These are phyloP conservation scores for Fusarium floridanum DNA, from an alignment of 2,329 filamentous ascomycete genomes.

Conservation along the genomic window DNA sequence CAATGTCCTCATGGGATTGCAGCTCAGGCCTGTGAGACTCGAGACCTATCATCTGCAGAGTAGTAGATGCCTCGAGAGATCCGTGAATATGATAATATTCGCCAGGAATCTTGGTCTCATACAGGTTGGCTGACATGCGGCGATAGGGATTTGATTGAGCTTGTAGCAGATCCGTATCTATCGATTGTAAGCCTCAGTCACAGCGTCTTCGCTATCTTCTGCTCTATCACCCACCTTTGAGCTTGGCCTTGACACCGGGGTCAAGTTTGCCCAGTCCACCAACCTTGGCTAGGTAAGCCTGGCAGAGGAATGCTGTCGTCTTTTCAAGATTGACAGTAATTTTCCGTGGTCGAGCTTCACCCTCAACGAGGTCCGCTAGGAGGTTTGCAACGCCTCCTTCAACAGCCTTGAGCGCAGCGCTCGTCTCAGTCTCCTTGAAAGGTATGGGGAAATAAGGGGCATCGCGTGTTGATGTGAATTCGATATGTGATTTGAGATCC, in stretches of 20 bases:
- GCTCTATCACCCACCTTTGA: slow-evolving; percentile 45
- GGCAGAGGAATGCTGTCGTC: slow-evolving; percentile 58
- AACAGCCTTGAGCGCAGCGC: slow-evolving; percentile 59
- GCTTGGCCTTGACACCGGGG: slow-evolving; percentile 47
- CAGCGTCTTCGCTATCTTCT: not conserved
- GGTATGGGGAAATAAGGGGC: slow-evolving; percentile 61
- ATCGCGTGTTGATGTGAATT: slow-evolving; percentile 52
- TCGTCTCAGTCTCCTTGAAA: slow-evolving; percentile 61
- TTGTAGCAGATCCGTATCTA: slow-evolving; percentile 78
- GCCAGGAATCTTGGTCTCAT: slow-evolving; percentile 74
- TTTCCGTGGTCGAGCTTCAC: slow-evolving; percentile 14
- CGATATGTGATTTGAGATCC: slow-evolving; percentile 42
- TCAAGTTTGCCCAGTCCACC: slow-evolving; percentile 56
- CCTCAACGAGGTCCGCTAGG: slow-evolving; percentile 47
- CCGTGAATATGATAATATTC: slow-evolving; percentile 83
- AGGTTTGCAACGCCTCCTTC: slow-evolving; percentile 53
- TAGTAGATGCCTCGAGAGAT: slow-evolving; percentile 77
- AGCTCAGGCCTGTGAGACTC: slow-evolving; percentile 71
- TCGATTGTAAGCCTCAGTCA: not conserved
- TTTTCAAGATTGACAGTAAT: slow-evolving; percentile 54
- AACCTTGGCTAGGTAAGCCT: slow-evolving; percentile 53
- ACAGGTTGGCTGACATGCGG: slow-evolving; percentile 79
- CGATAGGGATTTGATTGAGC: slow-evolving; percentile 80
- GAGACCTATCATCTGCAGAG: slow-evolving; percentile 77
- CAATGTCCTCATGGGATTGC: slow-evolving; percentile 70